Evolutionary conservation across 1,284 basidiomycete species (phyloP).

Genomic region (Tranzscheliella williamsii): DNA sequence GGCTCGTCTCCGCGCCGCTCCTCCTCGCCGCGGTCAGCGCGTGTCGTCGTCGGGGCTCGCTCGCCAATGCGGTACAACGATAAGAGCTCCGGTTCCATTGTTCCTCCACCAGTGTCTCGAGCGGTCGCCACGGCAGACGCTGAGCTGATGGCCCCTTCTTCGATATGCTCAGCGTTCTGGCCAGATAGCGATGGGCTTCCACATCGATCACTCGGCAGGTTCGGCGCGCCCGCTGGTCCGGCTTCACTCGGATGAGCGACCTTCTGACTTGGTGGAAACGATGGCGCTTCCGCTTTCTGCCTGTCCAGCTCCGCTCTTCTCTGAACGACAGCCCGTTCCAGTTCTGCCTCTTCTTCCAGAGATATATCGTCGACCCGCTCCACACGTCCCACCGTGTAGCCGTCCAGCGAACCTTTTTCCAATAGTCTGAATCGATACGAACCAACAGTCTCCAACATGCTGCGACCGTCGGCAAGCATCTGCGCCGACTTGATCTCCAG

Average conservation of each 20-base stretch:
- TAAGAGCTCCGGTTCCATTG: background rate
- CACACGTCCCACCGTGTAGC: constrained; percentile 82
- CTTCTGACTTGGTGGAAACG: constrained; percentile 8
- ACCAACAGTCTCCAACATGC: constrained; percentile 84
- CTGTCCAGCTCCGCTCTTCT: constrained; percentile 22
- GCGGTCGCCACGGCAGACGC: background rate
- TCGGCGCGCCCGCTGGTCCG: background rate
- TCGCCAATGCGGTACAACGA: background rate
- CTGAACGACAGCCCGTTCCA: constrained; percentile 25
- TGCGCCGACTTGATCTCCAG: constrained; percentile 82
- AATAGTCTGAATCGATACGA: constrained; percentile 81
- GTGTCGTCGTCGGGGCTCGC: background rate
- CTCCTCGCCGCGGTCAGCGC: background rate
- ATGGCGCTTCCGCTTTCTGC: constrained; percentile 14
- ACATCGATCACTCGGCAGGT: background rate
- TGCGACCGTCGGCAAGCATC: constrained; percentile 84
- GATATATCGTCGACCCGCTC: constrained; percentile 64
- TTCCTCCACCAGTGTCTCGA: too few relatives aligned
- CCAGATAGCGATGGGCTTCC: background rate
- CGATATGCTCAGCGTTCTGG: background rate
- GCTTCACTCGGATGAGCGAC: background rate
- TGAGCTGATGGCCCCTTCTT: background rate
- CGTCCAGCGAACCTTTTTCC: constrained; percentile 73
- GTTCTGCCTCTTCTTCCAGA: constrained; percentile 40
- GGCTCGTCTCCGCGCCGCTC: constrained; percentile 7